A percentile compares a stretch with the other conserved stretches of the same genome.
phyloP scores from a whole-genome alignment of 768 basidiomycete genomes.

The Amanita phalloides region DNA sequence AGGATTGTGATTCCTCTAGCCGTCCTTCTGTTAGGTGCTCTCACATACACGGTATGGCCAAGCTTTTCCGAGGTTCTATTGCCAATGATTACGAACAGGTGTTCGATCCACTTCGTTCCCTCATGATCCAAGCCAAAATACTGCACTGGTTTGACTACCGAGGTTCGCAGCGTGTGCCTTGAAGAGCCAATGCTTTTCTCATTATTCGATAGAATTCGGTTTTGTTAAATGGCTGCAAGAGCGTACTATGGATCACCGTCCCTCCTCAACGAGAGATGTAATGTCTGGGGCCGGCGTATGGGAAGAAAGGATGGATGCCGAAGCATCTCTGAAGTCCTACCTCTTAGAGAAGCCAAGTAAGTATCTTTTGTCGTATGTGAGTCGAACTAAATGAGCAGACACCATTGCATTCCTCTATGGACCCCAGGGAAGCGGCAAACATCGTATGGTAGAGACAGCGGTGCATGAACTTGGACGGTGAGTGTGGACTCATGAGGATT shows the following conservation, averaged over 20 bases:
- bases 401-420: constrained; percentile 74
- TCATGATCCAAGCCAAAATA: constrained; percentile 77
- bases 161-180: constrained; percentile 27
- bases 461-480: constrained; percentile 46
- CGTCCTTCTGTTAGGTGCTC: constrained; percentile 79
- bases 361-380: constrained; percentile 12
- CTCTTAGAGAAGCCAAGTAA: constrained; percentile 67
- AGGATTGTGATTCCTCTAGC: constrained; percentile 71
- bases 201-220: constrained; percentile 39
- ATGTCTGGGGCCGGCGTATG: constrained; percentile 41
- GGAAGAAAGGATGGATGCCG: constrained; percentile 80
- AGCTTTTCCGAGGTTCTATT: not conserved
- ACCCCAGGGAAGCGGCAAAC: constrained; percentile 78
- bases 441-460: constrained; percentile 41
- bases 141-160: constrained; percentile 77
- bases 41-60: constrained; percentile 71
- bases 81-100: constrained; percentile 34
- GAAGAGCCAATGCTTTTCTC: not conserved
- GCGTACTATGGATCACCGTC: constrained; percentile 45
- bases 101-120: constrained; percentile 83
- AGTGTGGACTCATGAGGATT: constrained; percentile 5
- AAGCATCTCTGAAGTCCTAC: constrained; percentile 55
- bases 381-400: constrained; percentile 22
- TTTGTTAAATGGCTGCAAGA: constrained; percentile 69
- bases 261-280: constrained; percentile 17